Conservation (phyloP, 2,329 filamentous ascomycete species). For the Cyanodermella asteris region DNA sequence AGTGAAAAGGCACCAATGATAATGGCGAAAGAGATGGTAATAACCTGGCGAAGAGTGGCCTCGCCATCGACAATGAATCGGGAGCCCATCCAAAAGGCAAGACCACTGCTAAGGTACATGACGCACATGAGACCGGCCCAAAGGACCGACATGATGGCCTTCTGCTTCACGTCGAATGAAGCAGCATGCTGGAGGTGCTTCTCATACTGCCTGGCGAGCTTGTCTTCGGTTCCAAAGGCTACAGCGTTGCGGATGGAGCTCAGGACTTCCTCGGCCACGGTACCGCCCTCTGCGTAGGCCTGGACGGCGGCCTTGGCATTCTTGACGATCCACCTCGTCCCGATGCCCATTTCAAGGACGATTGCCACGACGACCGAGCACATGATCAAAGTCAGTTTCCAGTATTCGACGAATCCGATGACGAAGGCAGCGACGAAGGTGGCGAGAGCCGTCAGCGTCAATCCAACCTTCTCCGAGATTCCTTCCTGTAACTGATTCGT, state of each 20-base stretch:
- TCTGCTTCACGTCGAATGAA: constrained; percentile 53
- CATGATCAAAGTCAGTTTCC: constrained; percentile 81
- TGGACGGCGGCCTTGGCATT: constrained; percentile 58
- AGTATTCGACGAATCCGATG: constrained; percentile 76
- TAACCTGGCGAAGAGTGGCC: constrained; percentile 44
- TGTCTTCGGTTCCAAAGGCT: constrained; percentile 83
- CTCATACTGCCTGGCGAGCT: constrained; percentile 74
- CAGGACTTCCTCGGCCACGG: constrained; percentile 80
- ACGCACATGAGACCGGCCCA: constrained; percentile 64
- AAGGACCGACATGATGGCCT: constrained; percentile 54
- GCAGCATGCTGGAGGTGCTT: constrained; percentile 50
- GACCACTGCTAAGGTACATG: constrained; percentile 67
- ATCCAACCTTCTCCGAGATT: constrained; percentile 69
- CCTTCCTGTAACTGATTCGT: constrained; percentile 87
- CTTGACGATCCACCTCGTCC: constrained; percentile 55
- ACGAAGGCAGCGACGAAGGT: constrained; percentile 78
- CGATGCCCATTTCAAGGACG: constrained; percentile 50
- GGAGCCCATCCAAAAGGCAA: constrained; percentile 77
- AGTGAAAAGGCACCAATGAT: constrained; percentile 87
- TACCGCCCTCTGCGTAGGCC: constrained; percentile 66
- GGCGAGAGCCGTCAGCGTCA: constrained; percentile 54
- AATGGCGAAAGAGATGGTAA: constrained; percentile 74
- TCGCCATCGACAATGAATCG: constrained; percentile 47
- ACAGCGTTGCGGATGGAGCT: constrained; percentile 81
- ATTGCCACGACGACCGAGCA: constrained; percentile 63